A percentile compares a stretch with the other conserved stretches of the same genome.
These are phyloP conservation scores for Populus trichocarpa DNA, from an alignment of 441 rosid genomes.

Conservation along the genomic window DNA sequence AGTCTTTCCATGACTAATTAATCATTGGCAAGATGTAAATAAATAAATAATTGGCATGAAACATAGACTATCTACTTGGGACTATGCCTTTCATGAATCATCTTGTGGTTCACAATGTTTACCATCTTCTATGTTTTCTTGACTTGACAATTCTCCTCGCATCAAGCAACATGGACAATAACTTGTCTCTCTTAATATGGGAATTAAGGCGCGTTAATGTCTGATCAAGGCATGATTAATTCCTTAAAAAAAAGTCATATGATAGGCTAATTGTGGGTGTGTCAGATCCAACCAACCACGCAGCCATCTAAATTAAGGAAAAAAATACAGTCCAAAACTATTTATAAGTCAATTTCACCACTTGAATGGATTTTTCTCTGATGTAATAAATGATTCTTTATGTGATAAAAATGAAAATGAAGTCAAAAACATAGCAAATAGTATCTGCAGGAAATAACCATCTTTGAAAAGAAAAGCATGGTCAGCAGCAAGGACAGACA, in stretches of 20 bases:
- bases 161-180: constrained; percentile 7
- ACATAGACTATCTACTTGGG: constrained; percentile 14
- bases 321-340: neutral
- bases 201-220: constrained; percentile 1
- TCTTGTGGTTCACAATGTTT: neutral
- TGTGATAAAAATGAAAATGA: neutral
- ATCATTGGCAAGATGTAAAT: too few relatives aligned
- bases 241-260: constrained; percentile 5
- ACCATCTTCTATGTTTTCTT: neutral
- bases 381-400: neutral
- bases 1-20: neutral
- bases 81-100: constrained; percentile 9
- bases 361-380: neutral
- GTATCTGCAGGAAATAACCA: neutral
- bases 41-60: constrained; percentile 5
- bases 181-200: constrained; percentile 9
- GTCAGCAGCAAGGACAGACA: constrained; percentile 2
- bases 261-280: constrained; percentile 16
- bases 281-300: constrained; percentile 20
- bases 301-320: too few relatives aligned
- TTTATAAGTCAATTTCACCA: constrained; percentile 3
- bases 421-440: neutral
- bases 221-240: neutral
- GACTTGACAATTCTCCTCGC: neutral
- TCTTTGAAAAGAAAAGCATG: neutral